Percentiles rank a stretch among this genome's conserved stretches.
Conservation (phyloP, 495 filamentous ascomycete species). For the Penicillium herquei region DNA sequence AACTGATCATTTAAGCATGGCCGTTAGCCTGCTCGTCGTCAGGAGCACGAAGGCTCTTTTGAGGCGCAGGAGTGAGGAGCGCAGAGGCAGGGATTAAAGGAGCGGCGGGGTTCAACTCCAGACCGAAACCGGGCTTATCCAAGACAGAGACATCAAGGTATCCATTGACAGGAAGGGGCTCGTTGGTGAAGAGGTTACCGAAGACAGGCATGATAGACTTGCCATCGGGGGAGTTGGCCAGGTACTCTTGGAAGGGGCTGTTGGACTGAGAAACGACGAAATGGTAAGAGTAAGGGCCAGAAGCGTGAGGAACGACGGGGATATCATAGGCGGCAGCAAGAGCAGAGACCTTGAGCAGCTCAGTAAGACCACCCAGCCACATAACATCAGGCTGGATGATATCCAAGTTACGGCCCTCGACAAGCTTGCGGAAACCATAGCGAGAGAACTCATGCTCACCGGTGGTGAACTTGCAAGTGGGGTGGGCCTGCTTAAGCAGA, state of each 20-base stretch:
- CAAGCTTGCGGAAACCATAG: slow-evolving; percentile 90
- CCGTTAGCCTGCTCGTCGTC: slow-evolving; percentile 30
- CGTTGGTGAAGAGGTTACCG: slow-evolving; percentile 85
- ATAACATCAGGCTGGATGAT: slow-evolving; percentile 95
- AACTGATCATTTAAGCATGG: slow-evolving; percentile 10
- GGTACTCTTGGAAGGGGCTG: slow-evolving; percentile 90
- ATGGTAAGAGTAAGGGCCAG: slow-evolving; percentile 91
- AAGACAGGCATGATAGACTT: slow-evolving; percentile 87
- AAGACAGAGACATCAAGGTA: slow-evolving; percentile 74
- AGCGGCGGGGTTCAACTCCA: slow-evolving; percentile 80
- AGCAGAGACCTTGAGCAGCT: slow-evolving; percentile 83
- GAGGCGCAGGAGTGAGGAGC: slow-evolving; percentile 71
- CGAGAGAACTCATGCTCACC: slow-evolving; percentile 92
- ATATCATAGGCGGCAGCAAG: slow-evolving; percentile 91
- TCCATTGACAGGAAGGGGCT: slow-evolving; percentile 81
- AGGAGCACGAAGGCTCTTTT: slow-evolving; percentile 51
- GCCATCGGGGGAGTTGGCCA: slow-evolving; percentile 87
- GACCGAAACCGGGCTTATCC: slow-evolving; percentile 87
- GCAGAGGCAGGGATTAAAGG: slow-evolving; percentile 69
- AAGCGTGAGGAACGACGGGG: slow-evolving; percentile 90
- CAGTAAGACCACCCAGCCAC: slow-evolving; percentile 93
- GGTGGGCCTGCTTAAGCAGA: slow-evolving; percentile 83
- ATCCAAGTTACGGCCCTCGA: slow-evolving; percentile 87
- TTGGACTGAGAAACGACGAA: slow-evolving; percentile 89
- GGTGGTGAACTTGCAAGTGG: slow-evolving; percentile 89